Percentiles rank a stretch among this genome's conserved stretches.
Conservation (phyloP, 495 filamentous ascomycete genomes). For the Parathielavia hyrcaniae region DNA sequence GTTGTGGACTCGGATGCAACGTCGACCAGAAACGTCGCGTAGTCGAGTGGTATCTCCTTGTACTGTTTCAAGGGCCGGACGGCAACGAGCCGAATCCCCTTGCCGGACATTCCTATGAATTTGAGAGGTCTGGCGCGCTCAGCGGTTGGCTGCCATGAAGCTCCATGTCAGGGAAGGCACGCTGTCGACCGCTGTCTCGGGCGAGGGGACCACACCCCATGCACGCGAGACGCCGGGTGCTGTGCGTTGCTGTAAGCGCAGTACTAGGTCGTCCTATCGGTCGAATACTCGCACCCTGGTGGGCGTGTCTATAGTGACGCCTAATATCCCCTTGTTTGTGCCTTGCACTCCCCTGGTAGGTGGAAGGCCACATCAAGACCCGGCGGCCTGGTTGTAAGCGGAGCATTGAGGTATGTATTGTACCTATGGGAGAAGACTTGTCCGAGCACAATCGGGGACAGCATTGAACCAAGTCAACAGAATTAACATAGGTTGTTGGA, state of each 20-base stretch:
- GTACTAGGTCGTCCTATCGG: conserved; percentile 22
- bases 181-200: conserved; percentile 24
- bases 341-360: conserved; percentile 21
- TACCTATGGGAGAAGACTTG: not conserved
- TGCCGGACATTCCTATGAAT: conserved; percentile 33
- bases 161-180: not conserved
- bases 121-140: conserved; percentile 19
- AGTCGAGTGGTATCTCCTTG: conserved; percentile 36
- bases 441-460: not conserved
- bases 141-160: too few relatives aligned
- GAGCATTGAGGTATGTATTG: not conserved
- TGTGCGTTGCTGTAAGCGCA: conserved; percentile 38
- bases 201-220: conserved; percentile 34
- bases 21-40: conserved; percentile 34
- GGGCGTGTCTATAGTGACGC: conserved; percentile 35
- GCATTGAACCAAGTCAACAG: not conserved
- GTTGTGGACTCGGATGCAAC: conserved; percentile 33
- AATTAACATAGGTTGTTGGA: too few relatives aligned
- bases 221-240: conserved; percentile 34
- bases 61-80: conserved; percentile 28
- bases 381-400: not conserved
- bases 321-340: not conserved
- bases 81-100: conserved; percentile 38
- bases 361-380: conserved; percentile 22
- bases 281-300: conserved; percentile 28